Evolutionary conservation across 371 early-diverging fungal genomes (phyloP).

Genomic region (Rhizomucor pusillus): DNA sequence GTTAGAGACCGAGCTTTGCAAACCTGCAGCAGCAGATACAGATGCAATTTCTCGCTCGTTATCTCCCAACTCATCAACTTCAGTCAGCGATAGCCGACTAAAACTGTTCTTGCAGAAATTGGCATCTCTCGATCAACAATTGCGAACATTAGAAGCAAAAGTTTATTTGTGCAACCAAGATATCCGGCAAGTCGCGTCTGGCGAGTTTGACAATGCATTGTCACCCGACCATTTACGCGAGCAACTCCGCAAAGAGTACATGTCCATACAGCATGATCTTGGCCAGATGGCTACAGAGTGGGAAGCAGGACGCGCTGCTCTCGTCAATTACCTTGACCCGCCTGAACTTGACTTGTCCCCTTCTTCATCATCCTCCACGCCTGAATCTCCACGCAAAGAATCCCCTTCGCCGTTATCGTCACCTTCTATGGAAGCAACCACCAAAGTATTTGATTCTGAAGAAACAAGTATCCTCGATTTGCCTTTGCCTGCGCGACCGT

Average conservation of each 20-base stretch:
- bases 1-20: slow-evolving; percentile 40
- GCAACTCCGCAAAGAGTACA: slow-evolving; percentile 30
- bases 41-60: not conserved
- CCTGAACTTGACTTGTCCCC: slow-evolving; percentile 17
- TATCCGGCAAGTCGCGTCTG: slow-evolving; percentile 34
- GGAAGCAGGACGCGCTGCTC: slow-evolving; percentile 37
- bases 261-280: slow-evolving; percentile 37
- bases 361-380: slow-evolving; percentile 8
- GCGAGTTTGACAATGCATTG: slow-evolving; percentile 7
- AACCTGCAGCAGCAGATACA: slow-evolving; percentile 3
- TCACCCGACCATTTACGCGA: slow-evolving; percentile 14
- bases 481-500: slow-evolving; percentile 39
- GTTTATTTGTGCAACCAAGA: slow-evolving; percentile 47
- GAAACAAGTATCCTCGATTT: slow-evolving; percentile 36
- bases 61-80: slow-evolving; percentile 1
- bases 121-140: slow-evolving; percentile 43
- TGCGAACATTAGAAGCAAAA: slow-evolving; percentile 47
- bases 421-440: slow-evolving; percentile 13
- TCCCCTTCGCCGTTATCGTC: slow-evolving; percentile 17
- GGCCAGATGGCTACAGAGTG: slow-evolving; percentile 37
- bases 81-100: slow-evolving; percentile 19
- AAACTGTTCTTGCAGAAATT: slow-evolving; percentile 40
- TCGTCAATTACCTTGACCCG: slow-evolving; percentile 28
- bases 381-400: slow-evolving; percentile 9
- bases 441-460: slow-evolving; percentile 27